Base-by-base conservation (phyloP, 345 rosid genomes). In the Salix arbutifolia region DNA sequence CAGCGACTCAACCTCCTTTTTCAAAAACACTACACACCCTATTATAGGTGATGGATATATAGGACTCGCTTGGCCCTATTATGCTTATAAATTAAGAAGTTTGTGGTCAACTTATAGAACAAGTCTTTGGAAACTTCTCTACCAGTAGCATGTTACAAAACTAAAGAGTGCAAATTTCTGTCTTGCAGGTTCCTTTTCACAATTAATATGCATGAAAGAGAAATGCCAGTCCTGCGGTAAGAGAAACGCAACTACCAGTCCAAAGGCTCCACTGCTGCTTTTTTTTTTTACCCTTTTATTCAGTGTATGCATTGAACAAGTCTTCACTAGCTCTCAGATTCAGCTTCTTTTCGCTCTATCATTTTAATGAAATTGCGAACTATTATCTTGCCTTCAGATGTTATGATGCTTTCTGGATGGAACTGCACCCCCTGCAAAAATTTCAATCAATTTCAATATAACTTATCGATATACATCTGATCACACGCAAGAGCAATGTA, bases 381-480 rank as follows among this genome's bases (percentile, higher is more conserved):
- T 28, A 90, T 91, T 4, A 48, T 88, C 90, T 81, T 93, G 78
- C 98, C 97, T 82, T 92, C 93, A 0, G 78, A 65, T 62, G 96
- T 92, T 81, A 96, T 91, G 73, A 96, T 96, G 89, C 99, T 94
- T 71, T 94, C 98, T 0, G 97, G 99, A 88, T 94, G 98, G 84
- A 96, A 94, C 69, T 92, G 98, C 31, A 94, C 99, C 18, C 99
- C 98, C 98, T 96, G 89, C 80, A 78, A 52, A 56, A 50, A 31
- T 58, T 73, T n/a, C 58, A 26, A 76, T 38, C 52, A 60, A 35
- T 52, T 64, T 71, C 37, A 65, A 33, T 37, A 70, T 44, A 31
- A 4, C 37, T n/a, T 19, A 4, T 26, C 30, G 19, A 23, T 30
- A 19, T 0, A 25, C 30, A 44, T 33, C 52, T 21, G 17, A 1